These are phyloP conservation scores for Elsinoe fawcettii DNA, from an alignment of 2,329 filamentous ascomycete genomes.

Conservation along the genomic window DNA sequence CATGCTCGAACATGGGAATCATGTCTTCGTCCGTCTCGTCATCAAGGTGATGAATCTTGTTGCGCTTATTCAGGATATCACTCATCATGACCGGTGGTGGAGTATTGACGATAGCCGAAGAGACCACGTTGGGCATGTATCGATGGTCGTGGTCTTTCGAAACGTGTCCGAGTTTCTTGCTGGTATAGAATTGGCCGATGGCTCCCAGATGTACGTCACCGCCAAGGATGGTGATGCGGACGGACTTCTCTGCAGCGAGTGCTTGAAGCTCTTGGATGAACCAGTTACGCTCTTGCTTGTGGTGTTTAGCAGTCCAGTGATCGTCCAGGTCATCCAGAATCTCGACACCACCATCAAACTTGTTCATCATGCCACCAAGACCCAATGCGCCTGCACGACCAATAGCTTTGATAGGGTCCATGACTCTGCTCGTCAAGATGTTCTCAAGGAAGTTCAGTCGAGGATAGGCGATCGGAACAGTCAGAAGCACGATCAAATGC, in stretches of 20 bases:
- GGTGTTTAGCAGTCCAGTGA: constrained; percentile 93
- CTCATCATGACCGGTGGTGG: constrained; percentile 82
- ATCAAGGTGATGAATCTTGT: constrained; percentile 62
- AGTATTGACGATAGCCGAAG: constrained; percentile 87
- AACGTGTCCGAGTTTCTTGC: constrained; percentile 59
- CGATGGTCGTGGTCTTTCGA: constrained; percentile 86
- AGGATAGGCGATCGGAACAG: constrained; percentile 52
- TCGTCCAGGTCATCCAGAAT: constrained; percentile 89
- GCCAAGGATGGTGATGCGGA: constrained; percentile 84
- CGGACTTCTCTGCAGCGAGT: constrained; percentile 82
- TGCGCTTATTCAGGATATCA: constrained; percentile 87
- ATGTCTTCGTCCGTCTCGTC: constrained; percentile 82
- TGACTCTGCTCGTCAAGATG: constrained; percentile 69
- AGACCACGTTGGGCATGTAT: constrained; percentile 95
- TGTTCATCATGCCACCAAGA: constrained; percentile 65
- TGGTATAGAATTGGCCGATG: constrained; percentile 90
- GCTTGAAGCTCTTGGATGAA: constrained; percentile 89
- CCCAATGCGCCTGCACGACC: constrained; percentile 75
- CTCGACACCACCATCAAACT: constrained; percentile 85
- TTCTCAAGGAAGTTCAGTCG: constrained; percentile 53
- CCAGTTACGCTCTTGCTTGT: constrained; percentile 82
- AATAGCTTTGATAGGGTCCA: constrained; percentile 84
- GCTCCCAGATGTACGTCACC: constrained; percentile 92
- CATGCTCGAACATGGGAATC: constrained; percentile 85
- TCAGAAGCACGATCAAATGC: constrained; percentile 79